Evolutionary conservation across 31 red algal species (phyloP).

Genomic region (Odonthalia washingtoniensis): DNA sequence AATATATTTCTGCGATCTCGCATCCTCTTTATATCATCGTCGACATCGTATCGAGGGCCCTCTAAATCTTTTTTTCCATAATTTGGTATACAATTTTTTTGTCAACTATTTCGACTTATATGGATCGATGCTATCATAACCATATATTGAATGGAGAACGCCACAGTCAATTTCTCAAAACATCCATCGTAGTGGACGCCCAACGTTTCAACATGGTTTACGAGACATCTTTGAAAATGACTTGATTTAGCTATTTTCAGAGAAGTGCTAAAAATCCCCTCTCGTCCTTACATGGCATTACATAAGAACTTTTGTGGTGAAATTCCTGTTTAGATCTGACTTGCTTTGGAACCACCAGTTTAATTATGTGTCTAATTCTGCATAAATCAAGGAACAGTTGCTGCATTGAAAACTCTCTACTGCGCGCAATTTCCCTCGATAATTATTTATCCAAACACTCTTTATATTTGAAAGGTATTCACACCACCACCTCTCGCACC

Average conservation of each 20-base stretch:
- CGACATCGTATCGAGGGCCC: not conserved
- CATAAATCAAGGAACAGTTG: slow-evolving; percentile 91
- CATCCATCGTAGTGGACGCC: slow-evolving; percentile 91
- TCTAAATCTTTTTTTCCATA: slow-evolving; percentile 52
- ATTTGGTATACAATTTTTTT: slow-evolving; percentile 78
- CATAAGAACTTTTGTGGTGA: slow-evolving; percentile 93
- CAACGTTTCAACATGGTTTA: slow-evolving; percentile 87
- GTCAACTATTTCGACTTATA: slow-evolving; percentile 86
- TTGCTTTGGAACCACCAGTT: slow-evolving; percentile 92
- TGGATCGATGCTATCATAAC: slow-evolving; percentile 97
- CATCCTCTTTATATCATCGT: not conserved
- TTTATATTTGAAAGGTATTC: slow-evolving; percentile 94
- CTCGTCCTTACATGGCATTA: slow-evolving; percentile 98
- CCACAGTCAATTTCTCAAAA: slow-evolving; percentile 80
- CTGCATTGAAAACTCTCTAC: slow-evolving; percentile 77
- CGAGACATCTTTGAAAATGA: slow-evolving; percentile 95
- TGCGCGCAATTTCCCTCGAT: slow-evolving; percentile 96
- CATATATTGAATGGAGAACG: slow-evolving; percentile 94
- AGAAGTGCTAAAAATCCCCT: slow-evolving; percentile 92
- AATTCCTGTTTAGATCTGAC: slow-evolving; percentile 92
- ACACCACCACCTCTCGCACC: slow-evolving; percentile 95
- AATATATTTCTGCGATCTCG: not conserved
- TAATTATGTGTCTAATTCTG: slow-evolving; percentile 76
- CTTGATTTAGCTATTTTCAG: no score
- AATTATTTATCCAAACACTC: slow-evolving; percentile 91